Percentiles rank a stretch among this genome's conserved stretches.
phyloP scores from a whole-genome alignment of 495 filamentous ascomycete genomes.

The Aspergillus steynii region DNA sequence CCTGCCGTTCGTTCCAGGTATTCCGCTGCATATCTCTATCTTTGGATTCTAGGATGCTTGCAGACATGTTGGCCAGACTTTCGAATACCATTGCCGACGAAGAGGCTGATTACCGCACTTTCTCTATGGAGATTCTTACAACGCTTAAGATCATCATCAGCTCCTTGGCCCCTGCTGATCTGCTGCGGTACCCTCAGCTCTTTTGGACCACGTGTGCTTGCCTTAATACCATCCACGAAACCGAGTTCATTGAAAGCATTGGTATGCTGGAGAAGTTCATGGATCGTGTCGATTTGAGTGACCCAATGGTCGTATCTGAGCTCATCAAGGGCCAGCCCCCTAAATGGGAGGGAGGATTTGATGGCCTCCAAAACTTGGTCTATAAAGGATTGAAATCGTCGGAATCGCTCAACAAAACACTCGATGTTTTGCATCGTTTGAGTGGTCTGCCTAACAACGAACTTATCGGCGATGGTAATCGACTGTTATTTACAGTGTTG shows the following conservation, averaged over 20 bases:
- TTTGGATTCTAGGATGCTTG: slow-evolving; percentile 88
- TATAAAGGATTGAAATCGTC: slow-evolving; percentile 94
- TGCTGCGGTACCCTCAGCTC: slow-evolving; percentile 85
- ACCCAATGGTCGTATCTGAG: slow-evolving; percentile 62
- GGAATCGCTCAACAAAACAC: slow-evolving; percentile 69
- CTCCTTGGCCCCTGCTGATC: slow-evolving; percentile 73
- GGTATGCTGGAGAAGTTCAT: slow-evolving; percentile 90
- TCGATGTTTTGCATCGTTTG: slow-evolving; percentile 76
- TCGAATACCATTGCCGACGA: slow-evolving; percentile 97
- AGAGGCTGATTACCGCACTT: slow-evolving; percentile 86
- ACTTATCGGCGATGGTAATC: slow-evolving; percentile 76
- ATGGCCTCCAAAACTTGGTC: slow-evolving; percentile 80
- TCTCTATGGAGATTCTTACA: slow-evolving; percentile 96
- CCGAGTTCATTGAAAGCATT: slow-evolving; percentile 87
- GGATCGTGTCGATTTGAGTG: slow-evolving; percentile 76
- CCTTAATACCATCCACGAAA: slow-evolving; percentile 91
- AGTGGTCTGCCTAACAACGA: slow-evolving; percentile 76
- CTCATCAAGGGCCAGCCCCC: slow-evolving; percentile 77
- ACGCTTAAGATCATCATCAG: slow-evolving; percentile 87
- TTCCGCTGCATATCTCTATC: slow-evolving; percentile 91
- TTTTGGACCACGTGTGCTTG: slow-evolving; percentile 99
- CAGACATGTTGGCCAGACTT: slow-evolving; percentile 90
- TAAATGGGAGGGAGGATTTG: slow-evolving; percentile 87
- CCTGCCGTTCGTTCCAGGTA: slow-evolving; percentile 95
- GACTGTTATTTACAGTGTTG: slow-evolving; percentile 79